Evolutionary conservation across 192 early-diverging fungal genomes (phyloP), one percentile per base, ranked within the genome.

Genomic region (Gaertneriomyces sp.): DNA sequence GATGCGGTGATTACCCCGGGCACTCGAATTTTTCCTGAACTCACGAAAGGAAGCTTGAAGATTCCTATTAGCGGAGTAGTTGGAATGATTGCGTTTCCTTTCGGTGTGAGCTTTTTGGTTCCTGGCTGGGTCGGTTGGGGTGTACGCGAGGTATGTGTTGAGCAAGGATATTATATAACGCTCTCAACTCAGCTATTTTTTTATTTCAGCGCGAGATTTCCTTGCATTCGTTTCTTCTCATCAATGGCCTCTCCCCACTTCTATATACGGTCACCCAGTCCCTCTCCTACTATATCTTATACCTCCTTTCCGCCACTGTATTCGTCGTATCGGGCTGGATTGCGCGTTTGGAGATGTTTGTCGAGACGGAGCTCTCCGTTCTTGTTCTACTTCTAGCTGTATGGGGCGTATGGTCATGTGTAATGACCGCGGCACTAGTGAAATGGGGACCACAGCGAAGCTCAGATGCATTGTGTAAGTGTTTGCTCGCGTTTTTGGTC

Each of bases 41-140:
- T 83, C 44, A 70, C 60, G n/a, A 60, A 61, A 20, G 77, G 76
- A 5, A 73, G 62, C 0, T 61, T 86, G 38, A 56, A 73, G 8
- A 33, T 90, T 42, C 79, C 82, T 8, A 77, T 89, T 53, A 82
- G 79, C 10, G 73, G 82, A 11, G 25, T 83, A 16, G 78, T 91
- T 52, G 89, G 88, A 10, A 50, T 82, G 25, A 82, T 89, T 44
- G 57, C 90, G 60, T 91, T 81, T 73, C 89, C 89, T 5, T 91
- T 89, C 60, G 89, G 87, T n/a, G 74, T 91, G 4, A 81, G 76
- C 3, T 90, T 90, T 77, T 53, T 91, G 68, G 62, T 91, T 3
- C 89, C 87, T 4, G 63, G 64, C 11, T 58, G 25, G n/a, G 12
- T 64, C 90, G 11, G 88, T 90, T 45, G 82, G 87, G 51, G 88